Conservation (phyloP, 179 eudicot genomes). For the Actinidia polygama region DNA sequence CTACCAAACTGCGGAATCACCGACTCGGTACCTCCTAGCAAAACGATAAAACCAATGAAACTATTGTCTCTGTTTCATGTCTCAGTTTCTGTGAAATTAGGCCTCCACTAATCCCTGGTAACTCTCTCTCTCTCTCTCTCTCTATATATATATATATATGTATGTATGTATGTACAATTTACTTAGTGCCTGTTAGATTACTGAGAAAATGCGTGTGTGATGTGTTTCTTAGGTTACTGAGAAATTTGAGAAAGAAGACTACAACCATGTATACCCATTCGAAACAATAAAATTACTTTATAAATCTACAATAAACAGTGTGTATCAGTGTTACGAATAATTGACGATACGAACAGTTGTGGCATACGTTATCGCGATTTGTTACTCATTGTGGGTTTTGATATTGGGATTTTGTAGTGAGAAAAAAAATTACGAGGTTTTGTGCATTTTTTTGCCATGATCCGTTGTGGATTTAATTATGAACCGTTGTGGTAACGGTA, state of each 20-base stretch:
- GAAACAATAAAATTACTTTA: neutral
- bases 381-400: no score
- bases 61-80: neutral
- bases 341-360: no score
- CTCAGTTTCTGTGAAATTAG: neutral
- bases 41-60: neutral
- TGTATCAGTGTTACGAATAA: no score
- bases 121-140: neutral
- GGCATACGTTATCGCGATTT: no score
- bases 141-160: neutral
- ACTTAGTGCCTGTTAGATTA: neutral
- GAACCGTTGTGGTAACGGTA: no score
- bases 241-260: neutral
- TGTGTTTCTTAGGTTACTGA: neutral
- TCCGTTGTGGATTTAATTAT: no score
- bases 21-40: slow-evolving; percentile 7
- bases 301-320: no score
- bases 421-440: no score
- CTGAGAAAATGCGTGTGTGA: neutral
- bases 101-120: neutral
- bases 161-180: neutral
- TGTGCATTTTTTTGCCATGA: no score
- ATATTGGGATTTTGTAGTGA: no score
- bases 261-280: neutral
- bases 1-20: neutral